phyloP scores from a whole-genome alignment of 371 early-diverging fungal genomes.

The Zychaea mexicana region DNA sequence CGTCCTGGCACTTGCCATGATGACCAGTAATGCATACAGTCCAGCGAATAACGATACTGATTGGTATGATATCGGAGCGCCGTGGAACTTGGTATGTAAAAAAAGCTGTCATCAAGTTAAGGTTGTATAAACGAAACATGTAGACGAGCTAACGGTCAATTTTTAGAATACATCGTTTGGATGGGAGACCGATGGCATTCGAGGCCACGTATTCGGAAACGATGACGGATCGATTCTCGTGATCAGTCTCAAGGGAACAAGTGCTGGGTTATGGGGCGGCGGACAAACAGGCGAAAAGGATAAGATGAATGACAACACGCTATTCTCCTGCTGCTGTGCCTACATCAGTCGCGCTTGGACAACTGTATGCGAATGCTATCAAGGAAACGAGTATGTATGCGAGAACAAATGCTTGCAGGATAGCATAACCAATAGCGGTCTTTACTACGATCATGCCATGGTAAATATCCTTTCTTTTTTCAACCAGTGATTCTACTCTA shows the following conservation, averaged over 20 bases:
- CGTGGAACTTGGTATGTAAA: conserved; percentile 68
- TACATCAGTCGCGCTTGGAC: conserved; percentile 84
- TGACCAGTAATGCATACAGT: conserved; percentile 79
- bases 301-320: conserved; percentile 90
- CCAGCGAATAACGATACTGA: conserved; percentile 44
- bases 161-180: conserved; percentile 66
- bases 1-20: conserved; percentile 68
- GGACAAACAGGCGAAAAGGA: conserved; percentile 81
- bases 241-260: conserved; percentile 92
- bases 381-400: conserved; percentile 59
- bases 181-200: conserved; percentile 84
- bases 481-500: not conserved
- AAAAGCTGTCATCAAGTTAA: too few species aligned
- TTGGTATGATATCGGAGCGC: conserved; percentile 76
- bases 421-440: conserved; percentile 58
- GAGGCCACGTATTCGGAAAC: conserved; percentile 90
- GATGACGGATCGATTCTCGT: conserved; percentile 70
- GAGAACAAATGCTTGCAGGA: conserved; percentile 66
- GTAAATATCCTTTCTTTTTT: conserved; percentile 32
- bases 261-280: conserved; percentile 71
- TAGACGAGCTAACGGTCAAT: too few species aligned
- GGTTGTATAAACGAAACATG: too few species aligned
- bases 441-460: conserved; percentile 85
- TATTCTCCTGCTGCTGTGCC: conserved; percentile 98
- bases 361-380: conserved; percentile 85